Evolutionary conservation across 2,329 filamentous ascomycete genomes (phyloP), one percentile per base, ranked within the genome.

Genomic region (Calonectria ilicicola): DNA sequence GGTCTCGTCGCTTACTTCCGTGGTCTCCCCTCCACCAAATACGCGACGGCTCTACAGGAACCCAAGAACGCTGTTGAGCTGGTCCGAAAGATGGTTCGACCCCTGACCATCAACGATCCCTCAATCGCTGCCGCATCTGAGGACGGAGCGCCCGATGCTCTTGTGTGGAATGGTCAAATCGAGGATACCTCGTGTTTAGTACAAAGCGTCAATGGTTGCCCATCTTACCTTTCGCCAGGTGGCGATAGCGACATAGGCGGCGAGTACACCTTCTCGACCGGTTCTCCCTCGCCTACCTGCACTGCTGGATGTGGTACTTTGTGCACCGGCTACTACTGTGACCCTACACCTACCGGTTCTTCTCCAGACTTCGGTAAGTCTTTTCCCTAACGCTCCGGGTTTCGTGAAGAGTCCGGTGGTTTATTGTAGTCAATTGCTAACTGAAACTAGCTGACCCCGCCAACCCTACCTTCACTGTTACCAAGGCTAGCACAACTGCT

Each of bases 301-400:
- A 65, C 63, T 7, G 63, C 63, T 21, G 46, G 14, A 14, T 65
- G 63, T 5, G 63, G 63, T 40, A 44, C 38, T 9, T 29, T 65
- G 14, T 65, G 63, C 21, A 65, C 44, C 23, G 63, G 63, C 4
- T 65, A 51, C 63, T 65, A 51, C 44, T 65, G 63, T 21, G 46
- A 51, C 3, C 8, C 63, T 19, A 19, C 26, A 14, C 63, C 63
- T 8, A 65, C 63, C 2, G 63, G 63, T 5, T 10, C 29, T 3
- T 5, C 63, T 7, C 63, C 63, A 3, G 63, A 65, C 19, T 65
- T 65, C 17, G 35, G 53, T 60, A 60, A 17, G 32, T n/a, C 15
- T 12, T 1, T 19, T 14, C 14, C 14, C 3, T 19, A 5, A 40
- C 9, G 14, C n/a, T 12, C 14, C 8, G 7, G 5, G 17, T 12